Conservation (phyloP, 768 basidiomycete species). For the Pleurotus eryngii region DNA sequence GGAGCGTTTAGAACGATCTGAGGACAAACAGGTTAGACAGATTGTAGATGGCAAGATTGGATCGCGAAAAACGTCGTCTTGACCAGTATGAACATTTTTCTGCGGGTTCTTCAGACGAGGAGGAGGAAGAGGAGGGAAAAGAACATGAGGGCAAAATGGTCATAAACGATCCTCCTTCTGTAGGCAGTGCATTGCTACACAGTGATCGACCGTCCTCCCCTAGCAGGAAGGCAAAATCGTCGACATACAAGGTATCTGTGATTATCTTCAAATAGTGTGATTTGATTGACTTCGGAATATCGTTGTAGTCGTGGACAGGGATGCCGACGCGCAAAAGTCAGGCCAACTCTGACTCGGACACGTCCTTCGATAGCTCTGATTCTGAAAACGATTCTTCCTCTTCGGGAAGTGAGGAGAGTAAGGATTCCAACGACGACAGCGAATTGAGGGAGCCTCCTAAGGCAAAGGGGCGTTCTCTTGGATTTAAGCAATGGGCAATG, state of each 20-base stretch:
- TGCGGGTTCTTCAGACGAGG: slow-evolving; percentile 11
- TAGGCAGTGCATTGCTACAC: slow-evolving; percentile 66
- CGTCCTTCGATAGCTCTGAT: slow-evolving; percentile 77
- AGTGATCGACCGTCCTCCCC: slow-evolving; percentile 51
- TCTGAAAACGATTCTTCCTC: slow-evolving; percentile 56
- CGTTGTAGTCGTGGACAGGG: slow-evolving; percentile 44
- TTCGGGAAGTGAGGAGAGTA: slow-evolving; percentile 14
- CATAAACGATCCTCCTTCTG: slow-evolving; percentile 12
- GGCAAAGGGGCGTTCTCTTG: slow-evolving; percentile 36
- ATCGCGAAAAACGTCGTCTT: slow-evolving; percentile 48
- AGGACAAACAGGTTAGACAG: slow-evolving; percentile 57
- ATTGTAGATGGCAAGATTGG: slow-evolving; percentile 44
- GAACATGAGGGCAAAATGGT: too few relatives aligned
- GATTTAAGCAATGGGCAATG: slow-evolving; percentile 90
- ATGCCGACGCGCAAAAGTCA: slow-evolving; percentile 12
- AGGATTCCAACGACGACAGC: slow-evolving; percentile 12
- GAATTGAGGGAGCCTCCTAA: slow-evolving; percentile 19
- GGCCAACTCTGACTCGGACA: slow-evolving; percentile 46
- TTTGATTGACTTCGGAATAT: too few relatives aligned
- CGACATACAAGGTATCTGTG: slow-evolving; percentile 32
- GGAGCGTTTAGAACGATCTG: slow-evolving; percentile 53
- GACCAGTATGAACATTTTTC: slow-evolving; percentile 30
- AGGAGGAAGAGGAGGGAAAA: slow-evolving; percentile 9
- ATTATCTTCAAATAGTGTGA: too few relatives aligned
- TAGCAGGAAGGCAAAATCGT: slow-evolving; percentile 39